Evolutionary conservation across 176 grass and related monocot species (phyloP).

Genomic region (Themeda triandra): DNA sequence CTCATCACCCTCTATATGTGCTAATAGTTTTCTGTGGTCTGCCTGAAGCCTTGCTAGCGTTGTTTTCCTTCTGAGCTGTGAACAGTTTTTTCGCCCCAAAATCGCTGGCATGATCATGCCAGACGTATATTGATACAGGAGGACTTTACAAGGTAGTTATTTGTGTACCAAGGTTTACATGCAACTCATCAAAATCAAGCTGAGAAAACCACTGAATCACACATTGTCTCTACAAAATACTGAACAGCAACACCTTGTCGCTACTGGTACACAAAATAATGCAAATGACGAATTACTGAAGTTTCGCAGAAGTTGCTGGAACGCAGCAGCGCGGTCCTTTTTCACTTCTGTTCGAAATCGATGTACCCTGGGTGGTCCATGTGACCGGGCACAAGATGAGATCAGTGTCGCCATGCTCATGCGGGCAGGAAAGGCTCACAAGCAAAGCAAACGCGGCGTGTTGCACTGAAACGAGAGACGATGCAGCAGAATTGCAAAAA

Average conservation of each 20-base stretch:
- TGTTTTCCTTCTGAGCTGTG: not conserved
- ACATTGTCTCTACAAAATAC: no score
- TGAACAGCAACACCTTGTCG: not conserved
- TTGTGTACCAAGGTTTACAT: no score
- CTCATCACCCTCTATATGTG: not conserved
- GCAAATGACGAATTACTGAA: not conserved
- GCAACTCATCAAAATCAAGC: no score
- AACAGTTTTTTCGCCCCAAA: not conserved
- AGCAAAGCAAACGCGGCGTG: not conserved
- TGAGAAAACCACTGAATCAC: no score
- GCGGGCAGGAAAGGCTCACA: not conserved
- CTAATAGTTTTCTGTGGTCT: not conserved
- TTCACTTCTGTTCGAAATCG: no score
- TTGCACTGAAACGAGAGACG: no score
- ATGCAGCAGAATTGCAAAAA: no score
- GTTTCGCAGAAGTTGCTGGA: not conserved
- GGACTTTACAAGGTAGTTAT: no score
- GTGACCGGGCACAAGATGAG: not conserved
- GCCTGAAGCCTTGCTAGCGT: not conserved
- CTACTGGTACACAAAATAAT: not conserved
- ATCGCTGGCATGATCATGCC: no score
- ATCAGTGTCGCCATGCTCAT: not conserved
- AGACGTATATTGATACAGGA: no score
- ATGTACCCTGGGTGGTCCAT: no score
- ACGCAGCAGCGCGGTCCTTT: not conserved